Conservation (phyloP, 495 filamentous ascomycete genomes). For the Coniosporium apollinis region DNA sequence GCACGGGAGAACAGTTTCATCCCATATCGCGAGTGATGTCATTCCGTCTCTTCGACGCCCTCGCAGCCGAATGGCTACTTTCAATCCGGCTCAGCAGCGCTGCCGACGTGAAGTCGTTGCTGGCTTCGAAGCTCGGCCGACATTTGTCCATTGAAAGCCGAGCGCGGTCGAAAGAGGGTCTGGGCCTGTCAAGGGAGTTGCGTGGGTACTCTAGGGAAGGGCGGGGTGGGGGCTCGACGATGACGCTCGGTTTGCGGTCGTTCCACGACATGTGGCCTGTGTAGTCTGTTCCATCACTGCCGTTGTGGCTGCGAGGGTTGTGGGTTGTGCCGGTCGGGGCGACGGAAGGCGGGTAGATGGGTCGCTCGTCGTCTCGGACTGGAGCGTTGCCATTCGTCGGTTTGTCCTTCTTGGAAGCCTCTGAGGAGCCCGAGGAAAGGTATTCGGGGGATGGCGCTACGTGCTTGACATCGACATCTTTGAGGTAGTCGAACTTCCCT, state of each 20-base stretch:
- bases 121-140: conserved; percentile 64
- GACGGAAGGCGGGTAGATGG: conserved; percentile 81
- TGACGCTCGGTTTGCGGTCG: conserved; percentile 5
- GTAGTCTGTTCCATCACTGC: conserved; percentile 87
- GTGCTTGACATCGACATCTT: conserved; percentile 32
- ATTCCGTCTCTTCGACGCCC: no score
- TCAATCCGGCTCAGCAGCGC: conserved; percentile 71
- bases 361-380: conserved; percentile 53
- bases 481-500: conserved; percentile 62
- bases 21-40: no score
- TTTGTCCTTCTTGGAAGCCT: conserved; percentile 45
- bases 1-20: no score
- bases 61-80: no score
- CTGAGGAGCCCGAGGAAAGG: conserved; percentile 40
- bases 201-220: conserved; percentile 42
- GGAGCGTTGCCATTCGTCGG: conserved; percentile 17
- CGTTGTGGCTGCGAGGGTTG: conserved; percentile 72
- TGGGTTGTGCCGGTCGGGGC: conserved; percentile 60
- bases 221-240: conserved; percentile 21
- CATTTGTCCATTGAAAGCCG: conserved; percentile 57
- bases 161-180: conserved; percentile 66
- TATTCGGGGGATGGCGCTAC: conserved; percentile 15
- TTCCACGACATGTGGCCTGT: no score
- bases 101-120: conserved; percentile 79
- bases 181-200: conserved; percentile 26